Conservation (phyloP, 805 yeast genomes). For the Kazachstania bromeliacearum region DNA sequence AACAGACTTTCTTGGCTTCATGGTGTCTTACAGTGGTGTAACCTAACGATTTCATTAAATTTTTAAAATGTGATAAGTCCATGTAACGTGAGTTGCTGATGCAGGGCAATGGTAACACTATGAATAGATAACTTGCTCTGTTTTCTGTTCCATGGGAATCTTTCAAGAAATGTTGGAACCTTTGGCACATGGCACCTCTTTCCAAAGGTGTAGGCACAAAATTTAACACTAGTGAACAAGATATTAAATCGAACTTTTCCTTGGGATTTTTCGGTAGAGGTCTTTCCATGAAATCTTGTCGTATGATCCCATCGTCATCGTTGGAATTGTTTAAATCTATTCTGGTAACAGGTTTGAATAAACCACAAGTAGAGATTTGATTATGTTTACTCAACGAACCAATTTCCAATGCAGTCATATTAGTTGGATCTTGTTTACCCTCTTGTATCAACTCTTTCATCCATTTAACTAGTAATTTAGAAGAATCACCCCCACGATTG, state of each 20-base stretch:
- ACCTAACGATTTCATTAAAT: constrained; percentile 54
- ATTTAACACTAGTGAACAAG: constrained; percentile 81
- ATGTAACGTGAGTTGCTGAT: constrained; percentile 73
- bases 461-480: constrained; percentile 72
- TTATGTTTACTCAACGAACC: constrained; percentile 72
- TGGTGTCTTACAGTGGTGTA: constrained; percentile 39
- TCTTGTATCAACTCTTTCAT: constrained; percentile 31
- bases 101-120: constrained; percentile 88
- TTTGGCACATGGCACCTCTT: constrained; percentile 69
- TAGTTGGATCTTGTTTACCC: constrained; percentile 4
- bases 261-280: constrained; percentile 41
- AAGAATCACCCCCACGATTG: constrained; percentile 85
- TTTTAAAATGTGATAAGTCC: constrained; percentile 33
- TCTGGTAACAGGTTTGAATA: constrained; percentile 44
- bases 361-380: constrained; percentile 48
- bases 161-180: constrained; percentile 49
- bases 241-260: constrained; percentile 54
- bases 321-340: constrained; percentile 73
- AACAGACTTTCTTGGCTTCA: constrained; percentile 62
- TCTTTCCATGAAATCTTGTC: constrained; percentile 80
- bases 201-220: constrained; percentile 66
- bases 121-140: constrained; percentile 37
- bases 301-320: constrained; percentile 49
- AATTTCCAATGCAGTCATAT: constrained; percentile 56
- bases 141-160: constrained; percentile 19